Conservation (phyloP, 2,329 filamentous ascomycete genomes). For the Penicillium sp. region DNA sequence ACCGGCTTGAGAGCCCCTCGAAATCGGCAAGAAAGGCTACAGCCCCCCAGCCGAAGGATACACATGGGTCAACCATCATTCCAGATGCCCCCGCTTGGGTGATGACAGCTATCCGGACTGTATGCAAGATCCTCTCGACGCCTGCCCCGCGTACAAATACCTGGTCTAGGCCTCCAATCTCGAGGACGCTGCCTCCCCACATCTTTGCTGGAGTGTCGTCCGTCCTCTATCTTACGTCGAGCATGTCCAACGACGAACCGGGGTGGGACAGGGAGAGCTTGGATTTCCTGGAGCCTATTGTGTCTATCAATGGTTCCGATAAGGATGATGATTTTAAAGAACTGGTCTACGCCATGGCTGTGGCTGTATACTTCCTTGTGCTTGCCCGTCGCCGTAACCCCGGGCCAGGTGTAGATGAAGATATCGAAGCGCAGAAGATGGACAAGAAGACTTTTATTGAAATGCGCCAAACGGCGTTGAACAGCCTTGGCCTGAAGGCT, state of each 20-base stretch:
- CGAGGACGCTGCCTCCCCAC: slow-evolving; percentile 61
- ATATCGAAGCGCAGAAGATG: slow-evolving; percentile 28
- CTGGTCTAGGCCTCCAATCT: slow-evolving; percentile 37
- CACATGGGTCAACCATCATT: slow-evolving; percentile 27
- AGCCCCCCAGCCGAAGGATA: slow-evolving; percentile 15
- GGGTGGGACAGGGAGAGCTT: slow-evolving; percentile 39
- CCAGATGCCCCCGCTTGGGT: slow-evolving; percentile 61
- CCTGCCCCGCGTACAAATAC: slow-evolving; percentile 40
- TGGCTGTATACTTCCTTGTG: slow-evolving; percentile 45
- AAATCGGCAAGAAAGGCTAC: slow-evolving; percentile 19
- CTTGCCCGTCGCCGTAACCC: slow-evolving; percentile 50
- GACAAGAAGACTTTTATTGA: slow-evolving; percentile 42
- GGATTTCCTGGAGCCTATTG: slow-evolving; percentile 37
- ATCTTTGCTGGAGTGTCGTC: slow-evolving; percentile 69
- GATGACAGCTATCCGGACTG: slow-evolving; percentile 62
- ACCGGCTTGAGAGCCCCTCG: slow-evolving; percentile 17
- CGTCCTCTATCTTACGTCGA: slow-evolving; percentile 48
- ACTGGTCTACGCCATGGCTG: slow-evolving; percentile 36
- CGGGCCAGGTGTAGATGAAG: slow-evolving; percentile 6
- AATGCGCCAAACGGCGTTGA: slow-evolving; percentile 39
- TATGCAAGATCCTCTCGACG: slow-evolving; percentile 62
- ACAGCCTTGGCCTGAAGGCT: slow-evolving; percentile 32
- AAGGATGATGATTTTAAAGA: slow-evolving; percentile 47
- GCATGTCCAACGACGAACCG: slow-evolving; percentile 47
- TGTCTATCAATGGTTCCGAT: slow-evolving; percentile 42